A percentile compares a stretch with the other conserved stretches of the same genome.
phyloP scores from a whole-genome alignment of 2,329 filamentous ascomycete genomes.

The Trichoderma pleuroti region DNA sequence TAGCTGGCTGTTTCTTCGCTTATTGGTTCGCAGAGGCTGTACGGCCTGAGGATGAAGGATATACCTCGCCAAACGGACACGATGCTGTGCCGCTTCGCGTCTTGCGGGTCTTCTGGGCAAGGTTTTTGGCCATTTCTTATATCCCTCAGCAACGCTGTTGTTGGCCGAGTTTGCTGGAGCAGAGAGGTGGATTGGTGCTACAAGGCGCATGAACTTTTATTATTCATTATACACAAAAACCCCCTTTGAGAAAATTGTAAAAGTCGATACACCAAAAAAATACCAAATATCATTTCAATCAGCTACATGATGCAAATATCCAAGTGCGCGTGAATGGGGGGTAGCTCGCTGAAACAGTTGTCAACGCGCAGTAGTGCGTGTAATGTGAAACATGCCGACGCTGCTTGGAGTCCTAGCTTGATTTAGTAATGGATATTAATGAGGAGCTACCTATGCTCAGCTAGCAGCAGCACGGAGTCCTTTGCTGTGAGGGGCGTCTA shows the following conservation, averaged over 20 bases:
- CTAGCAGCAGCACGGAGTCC: not conserved
- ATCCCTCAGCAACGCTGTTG: not conserved
- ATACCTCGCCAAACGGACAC: not conserved
- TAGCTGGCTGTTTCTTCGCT: not conserved
- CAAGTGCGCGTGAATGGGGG: not conserved
- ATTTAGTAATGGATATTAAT: not conserved
- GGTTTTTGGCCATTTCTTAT: not conserved
- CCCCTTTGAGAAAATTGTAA: not conserved
- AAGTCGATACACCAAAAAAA: not conserved
- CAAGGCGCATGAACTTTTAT: not conserved
- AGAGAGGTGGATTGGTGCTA: not conserved
- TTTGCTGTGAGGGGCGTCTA: not conserved
- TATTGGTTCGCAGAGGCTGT: not conserved
- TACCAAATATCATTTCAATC: not conserved
- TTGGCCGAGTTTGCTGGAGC: not conserved
- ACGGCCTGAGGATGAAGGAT: not conserved
- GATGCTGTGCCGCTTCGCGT: not conserved
- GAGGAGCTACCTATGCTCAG: not conserved
- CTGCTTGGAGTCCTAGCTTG: not conserved
- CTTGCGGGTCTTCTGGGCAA: not conserved
- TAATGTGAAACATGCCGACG: not conserved
- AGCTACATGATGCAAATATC: not conserved
- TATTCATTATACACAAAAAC: not conserved
- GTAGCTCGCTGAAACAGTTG: not conserved
- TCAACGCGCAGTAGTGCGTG: not conserved